These are phyloP conservation scores for Lactarius evosmus DNA, from an alignment of 768 basidiomycete genomes.

Conservation along the genomic window DNA sequence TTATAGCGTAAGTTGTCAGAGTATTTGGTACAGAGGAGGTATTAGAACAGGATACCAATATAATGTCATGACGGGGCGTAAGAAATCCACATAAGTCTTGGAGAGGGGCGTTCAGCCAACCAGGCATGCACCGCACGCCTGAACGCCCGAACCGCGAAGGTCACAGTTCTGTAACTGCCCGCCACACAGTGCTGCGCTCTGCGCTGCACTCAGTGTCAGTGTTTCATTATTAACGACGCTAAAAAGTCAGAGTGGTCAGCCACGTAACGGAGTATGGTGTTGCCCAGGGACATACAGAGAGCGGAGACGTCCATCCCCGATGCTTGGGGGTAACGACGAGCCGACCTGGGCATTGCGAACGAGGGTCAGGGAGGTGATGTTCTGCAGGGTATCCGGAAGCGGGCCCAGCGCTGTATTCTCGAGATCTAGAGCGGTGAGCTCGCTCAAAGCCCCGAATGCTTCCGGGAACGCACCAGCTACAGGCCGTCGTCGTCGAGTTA, in stretches of 20 bases:
- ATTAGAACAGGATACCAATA: not conserved
- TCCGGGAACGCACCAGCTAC: constrained; percentile 43
- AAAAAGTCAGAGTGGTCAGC: constrained; percentile 2
- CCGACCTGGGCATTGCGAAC: constrained; percentile 43
- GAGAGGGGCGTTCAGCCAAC: constrained; percentile 20
- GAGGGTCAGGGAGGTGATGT: constrained; percentile 38
- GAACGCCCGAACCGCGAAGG: constrained; percentile 25
- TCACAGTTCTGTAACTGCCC: constrained; percentile 24
- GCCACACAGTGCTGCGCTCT: constrained; percentile 22
- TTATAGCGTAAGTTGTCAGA: not conserved
- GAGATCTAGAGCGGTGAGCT: constrained; percentile 41
- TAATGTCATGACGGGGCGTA: not conserved
- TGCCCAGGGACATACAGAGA: constrained; percentile 37
- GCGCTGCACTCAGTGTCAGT: constrained; percentile 21
- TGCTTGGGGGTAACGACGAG: constrained; percentile 37
- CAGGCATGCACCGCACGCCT: constrained; percentile 25
- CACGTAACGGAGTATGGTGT: not conserved
- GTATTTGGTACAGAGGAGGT: not conserved
- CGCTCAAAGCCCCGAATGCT: constrained; percentile 39
- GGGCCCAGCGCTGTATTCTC: constrained; percentile 41
- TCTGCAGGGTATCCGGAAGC: constrained; percentile 37
- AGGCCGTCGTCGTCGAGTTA: not conserved
- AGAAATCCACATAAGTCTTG: not conserved
- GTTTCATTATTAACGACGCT: constrained; percentile 26
- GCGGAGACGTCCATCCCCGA: constrained; percentile 37